Percentiles rank a stretch among this genome's conserved stretches.
These are phyloP conservation scores for Paratinospora sagittata DNA, from an alignment of 164 flowering plant species.

Conservation along the genomic window DNA sequence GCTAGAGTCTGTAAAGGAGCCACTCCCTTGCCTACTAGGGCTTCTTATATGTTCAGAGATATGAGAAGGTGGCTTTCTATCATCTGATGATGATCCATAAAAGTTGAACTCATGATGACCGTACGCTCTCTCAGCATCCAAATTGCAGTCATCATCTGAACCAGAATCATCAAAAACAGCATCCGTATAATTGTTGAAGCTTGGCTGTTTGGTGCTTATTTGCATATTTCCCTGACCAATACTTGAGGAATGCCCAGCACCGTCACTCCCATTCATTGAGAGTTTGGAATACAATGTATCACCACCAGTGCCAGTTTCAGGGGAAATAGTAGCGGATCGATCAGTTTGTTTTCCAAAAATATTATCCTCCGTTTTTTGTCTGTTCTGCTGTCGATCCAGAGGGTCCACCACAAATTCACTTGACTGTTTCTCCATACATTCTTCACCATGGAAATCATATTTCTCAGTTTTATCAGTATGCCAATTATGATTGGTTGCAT, in stretches of 20 bases:
- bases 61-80: slow-evolving; percentile 21
- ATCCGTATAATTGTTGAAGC: slow-evolving; percentile 20
- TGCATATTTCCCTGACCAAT: neutral
- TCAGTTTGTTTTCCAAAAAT: slow-evolving; percentile 26
- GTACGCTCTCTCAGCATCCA: slow-evolving; percentile 21
- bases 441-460: slow-evolving; percentile 13
- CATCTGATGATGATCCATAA: slow-evolving; percentile 24
- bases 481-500: slow-evolving; percentile 12
- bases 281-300: slow-evolving; percentile 3
- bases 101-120: slow-evolving; percentile 20
- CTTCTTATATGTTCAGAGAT: slow-evolving; percentile 25
- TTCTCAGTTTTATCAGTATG: slow-evolving; percentile 8
- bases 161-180: slow-evolving; percentile 56
- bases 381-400: slow-evolving; percentile 11
- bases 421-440: slow-evolving; percentile 21
- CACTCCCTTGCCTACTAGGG: slow-evolving; percentile 13
- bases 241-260: neutral
- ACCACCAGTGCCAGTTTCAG: slow-evolving; percentile 20
- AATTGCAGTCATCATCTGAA: slow-evolving; percentile 41
- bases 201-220: slow-evolving; percentile 14
- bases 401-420: slow-evolving; percentile 20
- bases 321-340: slow-evolving; percentile 23
- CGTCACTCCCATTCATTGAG: neutral
- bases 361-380: slow-evolving; percentile 18
- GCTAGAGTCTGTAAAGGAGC: slow-evolving; percentile 10